Evolutionary conservation across 176 grass and related monocot genomes (phyloP).

Genomic region (Tuctoria greenei): DNA sequence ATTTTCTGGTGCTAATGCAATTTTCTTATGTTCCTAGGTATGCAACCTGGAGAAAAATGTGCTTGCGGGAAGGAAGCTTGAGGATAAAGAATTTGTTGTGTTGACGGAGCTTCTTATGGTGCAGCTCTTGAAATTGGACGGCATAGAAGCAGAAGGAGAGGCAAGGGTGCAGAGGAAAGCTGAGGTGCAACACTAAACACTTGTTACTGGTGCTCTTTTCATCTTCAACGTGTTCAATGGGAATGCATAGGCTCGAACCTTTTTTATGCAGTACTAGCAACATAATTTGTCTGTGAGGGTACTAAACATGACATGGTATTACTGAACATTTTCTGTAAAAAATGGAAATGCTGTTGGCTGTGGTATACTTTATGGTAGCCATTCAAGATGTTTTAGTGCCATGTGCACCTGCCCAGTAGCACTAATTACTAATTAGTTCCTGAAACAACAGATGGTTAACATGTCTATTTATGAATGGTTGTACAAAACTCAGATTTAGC

Average conservation of each 20-base stretch:
- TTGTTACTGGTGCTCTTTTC: not conserved
- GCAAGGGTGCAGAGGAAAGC: slow-evolving; percentile 77
- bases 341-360: not conserved
- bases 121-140: slow-evolving; percentile 82
- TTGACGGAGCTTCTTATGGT: slow-evolving; percentile 91
- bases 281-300: not conserved
- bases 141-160: slow-evolving; percentile 87
- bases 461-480: not conserved
- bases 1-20: not conserved
- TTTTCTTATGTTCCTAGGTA: slow-evolving; percentile 46
- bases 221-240: not conserved
- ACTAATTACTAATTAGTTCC: not conserved
- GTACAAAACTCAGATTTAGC: not conserved
- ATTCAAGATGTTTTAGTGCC: not conserved
- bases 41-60: slow-evolving; percentile 67
- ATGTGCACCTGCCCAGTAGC: not conserved
- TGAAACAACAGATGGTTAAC: not conserved
- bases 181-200: slow-evolving; percentile 52
- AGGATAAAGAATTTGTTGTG: slow-evolving; percentile 74
- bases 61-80: slow-evolving; percentile 57
- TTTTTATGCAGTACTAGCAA: not conserved
- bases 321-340: not conserved
- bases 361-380: not conserved
- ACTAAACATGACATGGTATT: not conserved
- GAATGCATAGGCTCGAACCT: not conserved